A percentile compares a stretch with the other conserved stretches of the same genome.
These are phyloP conservation scores for baker's yeast (Saccharomyces cerevisiae) DNA, from an alignment of 805 yeast species.

Conservation along the genomic window DNA sequence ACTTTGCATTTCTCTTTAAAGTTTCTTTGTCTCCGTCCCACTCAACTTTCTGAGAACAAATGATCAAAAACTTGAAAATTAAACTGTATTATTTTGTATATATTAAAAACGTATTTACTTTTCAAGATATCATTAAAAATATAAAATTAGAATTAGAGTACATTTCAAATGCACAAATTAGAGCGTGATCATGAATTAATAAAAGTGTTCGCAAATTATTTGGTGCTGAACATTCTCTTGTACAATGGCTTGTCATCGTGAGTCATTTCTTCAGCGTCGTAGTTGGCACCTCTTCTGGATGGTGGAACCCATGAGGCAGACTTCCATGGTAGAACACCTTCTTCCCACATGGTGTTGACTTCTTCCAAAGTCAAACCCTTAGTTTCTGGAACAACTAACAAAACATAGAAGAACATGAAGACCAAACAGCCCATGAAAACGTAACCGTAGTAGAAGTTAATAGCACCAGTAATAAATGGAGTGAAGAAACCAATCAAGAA, in stretches of 20 bases:
- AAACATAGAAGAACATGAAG: constrained; percentile 50
- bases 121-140: not conserved
- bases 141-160: not conserved
- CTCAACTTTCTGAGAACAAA: not conserved
- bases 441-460: constrained; percentile 64
- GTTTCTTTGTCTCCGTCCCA: not conserved
- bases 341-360: constrained; percentile 51
- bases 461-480: constrained; percentile 55
- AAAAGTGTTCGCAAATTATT: not conserved
- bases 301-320: constrained; percentile 44
- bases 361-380: constrained; percentile 73
- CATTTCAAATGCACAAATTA: not conserved
- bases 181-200: not conserved
- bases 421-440: constrained; percentile 49
- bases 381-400: constrained; percentile 65
- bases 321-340: constrained; percentile 32
- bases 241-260: constrained; percentile 12
- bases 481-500: constrained; percentile 60
- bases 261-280: constrained; percentile 8
- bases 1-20: not conserved
- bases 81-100: not conserved
- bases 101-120: not conserved
- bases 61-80: not conserved
- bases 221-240: constrained; percentile 8
- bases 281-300: constrained; percentile 16